Percentiles rank a stretch among this genome's conserved stretches.
These are phyloP conservation scores for Trichosporon ovoides DNA, from an alignment of 1,284 basidiomycete genomes.

Conservation along the genomic window DNA sequence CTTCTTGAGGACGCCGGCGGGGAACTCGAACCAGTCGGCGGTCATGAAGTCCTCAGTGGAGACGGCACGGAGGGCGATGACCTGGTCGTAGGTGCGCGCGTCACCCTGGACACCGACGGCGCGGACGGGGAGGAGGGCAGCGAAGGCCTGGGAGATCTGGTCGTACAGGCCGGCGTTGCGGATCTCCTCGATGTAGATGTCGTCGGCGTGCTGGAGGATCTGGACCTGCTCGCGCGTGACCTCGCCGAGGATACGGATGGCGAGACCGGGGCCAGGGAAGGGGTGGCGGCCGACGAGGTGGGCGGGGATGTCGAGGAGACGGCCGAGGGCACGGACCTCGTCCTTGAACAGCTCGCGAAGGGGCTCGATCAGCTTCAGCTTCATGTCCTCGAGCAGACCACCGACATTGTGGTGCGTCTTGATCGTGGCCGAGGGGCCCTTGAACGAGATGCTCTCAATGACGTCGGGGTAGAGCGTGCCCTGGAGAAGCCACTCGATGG, in stretches of 20 bases:
- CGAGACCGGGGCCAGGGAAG: slow-evolving; percentile 98
- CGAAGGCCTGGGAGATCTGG: slow-evolving; percentile 94
- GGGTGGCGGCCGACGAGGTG: slow-evolving; percentile 94
- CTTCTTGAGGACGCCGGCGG: slow-evolving; percentile 79
- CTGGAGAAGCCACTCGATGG: slow-evolving; percentile 94
- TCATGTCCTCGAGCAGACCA: slow-evolving; percentile 95
- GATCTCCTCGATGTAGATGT: slow-evolving; percentile 98
- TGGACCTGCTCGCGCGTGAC: slow-evolving; percentile 89
- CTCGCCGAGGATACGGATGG: slow-evolving; percentile 96
- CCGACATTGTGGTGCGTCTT: slow-evolving; percentile 99
- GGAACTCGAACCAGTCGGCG: slow-evolving; percentile 95
- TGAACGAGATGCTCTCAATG: slow-evolving; percentile 99
- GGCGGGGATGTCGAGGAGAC: slow-evolving; percentile 82
- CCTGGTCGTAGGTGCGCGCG: slow-evolving; percentile 94
- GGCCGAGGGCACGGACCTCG: slow-evolving; percentile 90
- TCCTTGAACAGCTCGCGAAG: slow-evolving; percentile 98
- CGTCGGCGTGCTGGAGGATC: slow-evolving; percentile 91
- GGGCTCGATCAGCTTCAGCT: slow-evolving; percentile 97
- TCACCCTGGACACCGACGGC: slow-evolving; percentile 99
- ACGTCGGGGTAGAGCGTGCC: slow-evolving; percentile 99
- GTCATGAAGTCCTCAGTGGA: slow-evolving; percentile 97
- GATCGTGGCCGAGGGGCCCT: slow-evolving; percentile 97
- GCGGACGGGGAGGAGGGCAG: slow-evolving; percentile 87
- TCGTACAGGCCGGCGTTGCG: slow-evolving; percentile 86
- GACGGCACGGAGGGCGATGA: slow-evolving; percentile 82